A percentile compares a stretch with the other conserved stretches of the same genome.
Conservation (phyloP, 2,329 filamentous ascomycete species). For the Aureobasidium mangrovei region DNA sequence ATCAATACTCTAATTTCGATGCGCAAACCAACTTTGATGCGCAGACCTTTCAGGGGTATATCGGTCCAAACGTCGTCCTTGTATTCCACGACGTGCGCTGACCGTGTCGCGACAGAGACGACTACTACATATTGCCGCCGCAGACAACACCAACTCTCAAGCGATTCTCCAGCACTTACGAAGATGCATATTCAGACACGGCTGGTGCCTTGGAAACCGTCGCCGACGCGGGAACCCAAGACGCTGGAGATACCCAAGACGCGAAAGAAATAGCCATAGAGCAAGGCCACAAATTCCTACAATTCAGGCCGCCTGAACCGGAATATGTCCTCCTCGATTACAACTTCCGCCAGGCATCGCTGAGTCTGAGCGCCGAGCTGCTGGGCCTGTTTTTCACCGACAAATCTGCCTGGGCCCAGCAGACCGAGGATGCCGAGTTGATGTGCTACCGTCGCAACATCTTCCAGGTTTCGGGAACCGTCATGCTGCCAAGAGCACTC, state of each 20-base stretch:
- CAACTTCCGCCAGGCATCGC: slow-evolving; percentile 52
- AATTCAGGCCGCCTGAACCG: slow-evolving; percentile 40
- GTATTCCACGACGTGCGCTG: neutral
- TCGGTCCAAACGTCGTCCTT: slow-evolving; percentile 4
- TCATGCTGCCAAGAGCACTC: slow-evolving; percentile 69
- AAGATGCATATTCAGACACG: slow-evolving; percentile 44
- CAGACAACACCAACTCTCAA: slow-evolving; percentile 23
- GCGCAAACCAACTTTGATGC: slow-evolving; percentile 50
- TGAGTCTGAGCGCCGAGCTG: slow-evolving; percentile 64
- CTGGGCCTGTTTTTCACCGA: slow-evolving; percentile 87
- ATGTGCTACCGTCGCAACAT: slow-evolving; percentile 94
- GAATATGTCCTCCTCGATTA: slow-evolving; percentile 59
- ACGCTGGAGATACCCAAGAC: slow-evolving; percentile 35
- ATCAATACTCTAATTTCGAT: slow-evolving; percentile 52
- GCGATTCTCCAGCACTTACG: slow-evolving; percentile 28
- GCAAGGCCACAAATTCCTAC: slow-evolving; percentile 50
- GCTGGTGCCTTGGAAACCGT: slow-evolving; percentile 41
- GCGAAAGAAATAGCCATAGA: slow-evolving; percentile 51
- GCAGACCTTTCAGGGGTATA: slow-evolving; percentile 51
- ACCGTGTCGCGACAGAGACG: slow-evolving; percentile 19
- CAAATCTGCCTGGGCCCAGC: slow-evolving; percentile 60
- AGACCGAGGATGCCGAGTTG: slow-evolving; percentile 61
- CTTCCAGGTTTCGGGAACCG: slow-evolving; percentile 88
- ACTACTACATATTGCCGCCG: slow-evolving; percentile 22
- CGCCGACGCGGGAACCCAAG: slow-evolving; percentile 29